A percentile compares a stretch with the other conserved stretches of the same genome.
Evolutionary conservation across 352 stramenopile genomes (phyloP).

Genomic region (Globisporangium iwayamae): DNA sequence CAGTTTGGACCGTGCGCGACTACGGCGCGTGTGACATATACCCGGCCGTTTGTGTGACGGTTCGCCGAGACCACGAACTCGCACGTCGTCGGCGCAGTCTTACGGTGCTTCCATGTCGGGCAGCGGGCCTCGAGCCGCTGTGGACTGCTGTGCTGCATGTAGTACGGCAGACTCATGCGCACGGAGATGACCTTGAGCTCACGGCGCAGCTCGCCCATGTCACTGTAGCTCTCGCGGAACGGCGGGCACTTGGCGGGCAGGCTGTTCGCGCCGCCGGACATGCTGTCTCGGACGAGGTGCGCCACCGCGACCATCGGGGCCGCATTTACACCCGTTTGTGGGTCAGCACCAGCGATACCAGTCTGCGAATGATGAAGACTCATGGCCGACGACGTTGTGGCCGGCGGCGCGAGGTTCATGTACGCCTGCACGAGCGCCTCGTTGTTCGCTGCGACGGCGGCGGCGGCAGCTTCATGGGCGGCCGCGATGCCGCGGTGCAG

Average conservation of each 20-base stretch:
- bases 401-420: conserved; percentile 12
- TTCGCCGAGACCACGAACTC: conserved; percentile 77
- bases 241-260: conserved; percentile 33
- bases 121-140: conserved; percentile 74
- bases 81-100: conserved; percentile 41
- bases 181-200: conserved; percentile 77
- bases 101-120: conserved; percentile 71
- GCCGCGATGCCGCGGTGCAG: conserved; percentile 8
- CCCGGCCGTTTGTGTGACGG: conserved; percentile 66
- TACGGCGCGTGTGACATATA: conserved; percentile 67
- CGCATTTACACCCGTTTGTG: not conserved
- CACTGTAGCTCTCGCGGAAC: conserved; percentile 68
- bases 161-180: conserved; percentile 66
- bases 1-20: conserved; percentile 45
- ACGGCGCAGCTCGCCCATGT: conserved; percentile 71
- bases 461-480: conserved; percentile 10
- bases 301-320: conserved; percentile 1
- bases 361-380: not conserved
- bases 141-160: conserved; percentile 82
- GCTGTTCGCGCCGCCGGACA: not conserved
- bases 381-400: not conserved
- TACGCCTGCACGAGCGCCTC: conserved; percentile 20
- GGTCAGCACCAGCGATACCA: no score
- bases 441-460: conserved; percentile 7
- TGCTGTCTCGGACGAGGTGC: conserved; percentile 10